These are phyloP conservation scores for Penicillium polonicum DNA, from an alignment of 2,329 filamentous ascomycete species.

Conservation along the genomic window DNA sequence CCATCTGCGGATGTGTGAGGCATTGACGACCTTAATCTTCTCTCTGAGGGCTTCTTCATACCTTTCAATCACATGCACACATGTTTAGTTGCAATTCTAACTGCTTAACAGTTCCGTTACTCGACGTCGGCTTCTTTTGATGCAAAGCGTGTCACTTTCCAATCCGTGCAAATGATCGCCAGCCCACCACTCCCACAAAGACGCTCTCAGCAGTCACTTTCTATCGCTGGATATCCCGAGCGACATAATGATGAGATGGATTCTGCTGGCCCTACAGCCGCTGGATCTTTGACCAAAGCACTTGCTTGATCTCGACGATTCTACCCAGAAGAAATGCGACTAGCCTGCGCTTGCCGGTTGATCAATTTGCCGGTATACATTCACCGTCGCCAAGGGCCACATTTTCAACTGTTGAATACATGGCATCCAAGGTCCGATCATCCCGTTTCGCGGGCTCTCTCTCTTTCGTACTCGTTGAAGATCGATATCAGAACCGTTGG, in stretches of 20 bases:
- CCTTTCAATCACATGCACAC: background rate
- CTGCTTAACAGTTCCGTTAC: background rate
- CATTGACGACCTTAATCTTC: slow-evolving; percentile 48
- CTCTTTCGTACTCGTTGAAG: background rate
- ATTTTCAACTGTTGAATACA: background rate
- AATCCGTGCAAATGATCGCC: background rate
- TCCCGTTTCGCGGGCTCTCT: background rate
- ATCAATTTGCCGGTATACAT: background rate
- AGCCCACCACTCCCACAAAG: background rate
- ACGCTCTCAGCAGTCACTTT: no score
- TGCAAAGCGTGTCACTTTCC: background rate
- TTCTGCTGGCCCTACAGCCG: background rate
- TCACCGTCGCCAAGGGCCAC: background rate
- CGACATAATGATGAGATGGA: background rate
- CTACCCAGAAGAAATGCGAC: background rate
- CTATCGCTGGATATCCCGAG: background rate
- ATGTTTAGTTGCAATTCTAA: background rate
- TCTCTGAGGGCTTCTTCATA: slow-evolving; percentile 37
- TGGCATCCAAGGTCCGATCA: background rate
- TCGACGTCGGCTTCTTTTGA: background rate
- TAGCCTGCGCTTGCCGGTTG: background rate
- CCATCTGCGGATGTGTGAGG: slow-evolving; percentile 41
- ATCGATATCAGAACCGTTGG: background rate
- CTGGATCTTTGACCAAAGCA: background rate
- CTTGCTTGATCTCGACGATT: no score